These are phyloP conservation scores for Telopea speciosissima DNA, from an alignment of 177 flowering plant species.

Conservation along the genomic window DNA sequence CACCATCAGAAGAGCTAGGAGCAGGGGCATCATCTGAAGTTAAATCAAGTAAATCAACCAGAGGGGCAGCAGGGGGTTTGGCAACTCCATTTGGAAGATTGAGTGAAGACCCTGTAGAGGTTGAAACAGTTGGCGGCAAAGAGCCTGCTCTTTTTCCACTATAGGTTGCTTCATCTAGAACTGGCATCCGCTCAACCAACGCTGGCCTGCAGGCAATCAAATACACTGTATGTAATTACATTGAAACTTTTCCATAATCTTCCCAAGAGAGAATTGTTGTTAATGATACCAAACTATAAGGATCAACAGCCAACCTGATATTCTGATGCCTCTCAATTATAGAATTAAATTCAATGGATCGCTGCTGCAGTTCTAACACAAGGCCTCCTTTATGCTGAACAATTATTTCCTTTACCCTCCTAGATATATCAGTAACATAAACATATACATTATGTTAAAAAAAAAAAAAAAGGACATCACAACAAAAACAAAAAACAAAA, in stretches of 20 bases:
- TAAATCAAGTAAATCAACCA: conserved; percentile 88
- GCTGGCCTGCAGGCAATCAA: conserved; percentile 46
- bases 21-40: conserved; percentile 74
- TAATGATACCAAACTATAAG: background rate
- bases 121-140: conserved; percentile 47
- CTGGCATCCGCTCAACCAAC: conserved; percentile 93
- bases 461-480: conserved; percentile 4
- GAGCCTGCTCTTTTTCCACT: conserved; percentile 74
- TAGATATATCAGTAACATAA: conserved; percentile 18
- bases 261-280: background rate
- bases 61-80: conserved; percentile 71
- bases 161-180: conserved; percentile 87
- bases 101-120: conserved; percentile 44
- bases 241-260: background rate
- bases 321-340: conserved; percentile 80
- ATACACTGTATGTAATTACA: background rate
- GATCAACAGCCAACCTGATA: conserved; percentile 50
- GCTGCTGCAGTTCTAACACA: conserved; percentile 90
- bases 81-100: conserved; percentile 87
- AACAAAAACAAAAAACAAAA: background rate
- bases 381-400: conserved; percentile 71
- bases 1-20: conserved; percentile 71
- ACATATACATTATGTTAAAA: no score
- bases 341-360: conserved; percentile 86
- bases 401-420: conserved; percentile 71